A percentile compares a stretch with the other conserved stretches of the same genome.
phyloP scores from a whole-genome alignment of 441 rosid species.

The Gossypium schwendimanii region DNA sequence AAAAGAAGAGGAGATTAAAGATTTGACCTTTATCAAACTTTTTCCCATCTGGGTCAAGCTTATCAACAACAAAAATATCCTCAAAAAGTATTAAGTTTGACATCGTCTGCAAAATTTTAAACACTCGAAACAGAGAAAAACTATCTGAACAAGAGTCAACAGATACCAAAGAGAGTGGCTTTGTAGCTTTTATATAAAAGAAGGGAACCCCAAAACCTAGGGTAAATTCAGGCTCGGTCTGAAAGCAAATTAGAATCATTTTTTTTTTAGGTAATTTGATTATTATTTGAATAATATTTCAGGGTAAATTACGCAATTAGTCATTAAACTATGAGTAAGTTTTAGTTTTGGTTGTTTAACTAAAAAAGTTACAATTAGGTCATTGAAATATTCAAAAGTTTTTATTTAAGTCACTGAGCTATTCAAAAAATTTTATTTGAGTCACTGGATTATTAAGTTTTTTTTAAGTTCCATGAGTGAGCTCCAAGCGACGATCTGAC shows the following conservation, averaged over 20 bases:
- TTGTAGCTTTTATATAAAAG: neutral
- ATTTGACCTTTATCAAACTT: conserved; percentile 56
- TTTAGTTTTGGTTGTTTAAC: too few species aligned
- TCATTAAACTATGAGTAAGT: too few species aligned
- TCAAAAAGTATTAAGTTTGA: conserved; percentile 25
- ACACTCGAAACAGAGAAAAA: neutral
- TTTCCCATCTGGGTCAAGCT: conserved; percentile 60
- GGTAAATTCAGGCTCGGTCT: neutral
- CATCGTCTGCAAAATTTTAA: neutral
- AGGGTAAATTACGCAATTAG: too few species aligned
- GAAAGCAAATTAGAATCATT: neutral
- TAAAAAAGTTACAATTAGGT: too few species aligned
- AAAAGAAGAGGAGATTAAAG: neutral
- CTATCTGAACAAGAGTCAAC: neutral
- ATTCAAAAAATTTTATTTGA: too few species aligned
- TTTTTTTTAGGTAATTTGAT: too few species aligned
- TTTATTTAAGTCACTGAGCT: too few species aligned
- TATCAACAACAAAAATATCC: conserved; percentile 52
- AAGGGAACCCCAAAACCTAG: neutral
- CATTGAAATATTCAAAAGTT: rapidly evolving
- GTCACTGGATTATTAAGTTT: too few species aligned
- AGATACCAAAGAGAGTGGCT: neutral
- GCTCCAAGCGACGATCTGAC: too few species aligned
- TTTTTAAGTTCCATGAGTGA: too few species aligned
- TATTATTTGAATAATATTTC: too few species aligned